Evolutionary conservation across 2,329 filamentous ascomycete species (phyloP).

Genomic region (Fusarium virguliforme): DNA sequence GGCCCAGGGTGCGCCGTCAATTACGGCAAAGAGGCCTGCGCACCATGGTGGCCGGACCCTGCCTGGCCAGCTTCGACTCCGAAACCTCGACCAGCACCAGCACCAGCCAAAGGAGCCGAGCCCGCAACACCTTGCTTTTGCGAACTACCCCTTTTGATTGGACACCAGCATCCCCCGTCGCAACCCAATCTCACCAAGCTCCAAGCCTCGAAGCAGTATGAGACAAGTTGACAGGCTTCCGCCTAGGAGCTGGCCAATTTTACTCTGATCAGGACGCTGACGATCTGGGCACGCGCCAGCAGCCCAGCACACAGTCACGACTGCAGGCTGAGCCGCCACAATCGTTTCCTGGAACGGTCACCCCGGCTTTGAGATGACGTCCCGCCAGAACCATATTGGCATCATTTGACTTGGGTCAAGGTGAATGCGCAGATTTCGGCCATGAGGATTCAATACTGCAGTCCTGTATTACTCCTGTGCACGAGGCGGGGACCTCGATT

Average conservation of each 20-base stretch:
- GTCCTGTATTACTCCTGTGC: not conserved
- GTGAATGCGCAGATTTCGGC: not conserved
- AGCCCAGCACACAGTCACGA: not conserved
- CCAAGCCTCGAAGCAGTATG: slow-evolving; percentile 13
- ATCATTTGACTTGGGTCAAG: slow-evolving; percentile 4
- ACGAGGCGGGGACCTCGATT: not conserved
- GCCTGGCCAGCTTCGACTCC: slow-evolving; percentile 31
- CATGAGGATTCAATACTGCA: slow-evolving; percentile 1
- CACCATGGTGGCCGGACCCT: slow-evolving; percentile 26
- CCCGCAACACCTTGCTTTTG: slow-evolving; percentile 45
- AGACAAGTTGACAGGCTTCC: slow-evolving; percentile 20
- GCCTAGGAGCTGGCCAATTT: slow-evolving; percentile 22
- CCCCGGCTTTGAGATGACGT: slow-evolving; percentile 15
- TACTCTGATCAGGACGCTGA: slow-evolving; percentile 17
- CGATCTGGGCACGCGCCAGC: slow-evolving; percentile 21
- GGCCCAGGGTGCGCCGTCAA: slow-evolving; percentile 30
- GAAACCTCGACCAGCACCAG: slow-evolving; percentile 36
- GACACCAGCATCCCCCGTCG: slow-evolving; percentile 19
- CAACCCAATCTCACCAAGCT: slow-evolving; percentile 39
- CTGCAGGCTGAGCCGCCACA: slow-evolving; percentile 18
- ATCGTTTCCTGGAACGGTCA: slow-evolving; percentile 26
- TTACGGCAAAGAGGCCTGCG: slow-evolving; percentile 33
- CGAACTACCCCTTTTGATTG: slow-evolving; percentile 40
- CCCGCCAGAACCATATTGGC: slow-evolving; percentile 10
- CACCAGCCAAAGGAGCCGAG: slow-evolving; percentile 39